Evolutionary conservation across 2,329 filamentous ascomycete species (phyloP).

Genomic region (Arachnopeziza araneosa): DNA sequence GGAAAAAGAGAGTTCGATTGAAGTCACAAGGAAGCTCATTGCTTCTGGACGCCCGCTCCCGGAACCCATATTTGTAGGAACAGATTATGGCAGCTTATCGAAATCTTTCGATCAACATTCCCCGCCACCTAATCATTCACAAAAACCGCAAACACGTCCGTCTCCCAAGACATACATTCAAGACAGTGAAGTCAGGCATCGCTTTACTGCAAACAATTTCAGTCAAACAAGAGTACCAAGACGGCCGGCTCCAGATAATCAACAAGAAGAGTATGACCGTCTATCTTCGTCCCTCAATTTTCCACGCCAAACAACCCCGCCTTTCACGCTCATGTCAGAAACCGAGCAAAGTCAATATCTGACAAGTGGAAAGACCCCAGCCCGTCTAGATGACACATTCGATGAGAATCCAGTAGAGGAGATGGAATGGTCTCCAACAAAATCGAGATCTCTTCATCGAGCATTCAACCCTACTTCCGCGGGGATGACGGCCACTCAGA

Average conservation of each 20-base stretch:
- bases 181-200: background rate
- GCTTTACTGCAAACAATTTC: background rate
- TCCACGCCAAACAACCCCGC: constrained; percentile 1
- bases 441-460: constrained; percentile 40
- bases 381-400: background rate
- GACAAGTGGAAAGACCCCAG: constrained; percentile 6
- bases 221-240: background rate
- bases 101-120: background rate
- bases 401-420: constrained; percentile 9
- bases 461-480: constrained; percentile 41
- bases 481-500: background rate
- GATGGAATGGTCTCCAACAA: constrained; percentile 72
- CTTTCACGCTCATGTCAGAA: constrained; percentile 8
- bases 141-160: too few relatives aligned
- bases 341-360: constrained; percentile 9
- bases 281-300: constrained; percentile 11
- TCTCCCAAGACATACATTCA: background rate
- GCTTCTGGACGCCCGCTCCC: background rate
- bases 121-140: background rate
- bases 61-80: background rate
- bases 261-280: background rate
- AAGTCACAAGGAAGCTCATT: background rate
- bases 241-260: background rate
- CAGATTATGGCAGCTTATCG: background rate
- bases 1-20: background rate